Conservation (phyloP, 306 rosid genomes). For the Pachyrhizus erosus region DNA sequence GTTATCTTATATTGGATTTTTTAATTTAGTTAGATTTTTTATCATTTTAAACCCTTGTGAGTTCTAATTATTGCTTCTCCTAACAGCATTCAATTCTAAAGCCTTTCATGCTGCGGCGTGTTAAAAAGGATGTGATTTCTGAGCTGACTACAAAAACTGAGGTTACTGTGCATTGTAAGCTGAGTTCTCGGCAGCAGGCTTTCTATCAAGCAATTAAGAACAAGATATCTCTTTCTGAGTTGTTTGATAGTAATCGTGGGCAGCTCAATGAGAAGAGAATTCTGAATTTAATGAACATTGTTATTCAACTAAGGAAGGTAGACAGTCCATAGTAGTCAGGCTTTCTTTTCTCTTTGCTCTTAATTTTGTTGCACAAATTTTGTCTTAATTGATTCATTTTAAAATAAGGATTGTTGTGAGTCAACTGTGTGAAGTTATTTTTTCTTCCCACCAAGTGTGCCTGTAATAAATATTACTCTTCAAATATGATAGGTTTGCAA, state of each 20-base stretch:
- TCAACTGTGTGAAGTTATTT: constrained; percentile 19
- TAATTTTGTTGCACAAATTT: constrained; percentile 1
- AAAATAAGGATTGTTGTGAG: not conserved
- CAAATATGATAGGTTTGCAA: constrained; percentile 83
- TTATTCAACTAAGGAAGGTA: constrained; percentile 97
- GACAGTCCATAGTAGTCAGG: constrained; percentile 18
- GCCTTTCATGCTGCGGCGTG: constrained; percentile 98
- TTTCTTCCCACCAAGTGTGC: constrained; percentile 7
- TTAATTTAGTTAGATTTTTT: not conserved
- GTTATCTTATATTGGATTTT: not conserved
- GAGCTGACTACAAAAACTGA: constrained; percentile 92
- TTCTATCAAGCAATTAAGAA: constrained; percentile 98
- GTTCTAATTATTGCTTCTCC: constrained; percentile 36
- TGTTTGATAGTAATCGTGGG: constrained; percentile 91
- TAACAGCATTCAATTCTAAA: constrained; percentile 93
- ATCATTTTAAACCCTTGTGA: not conserved
- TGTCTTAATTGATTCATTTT: constrained; percentile 19
- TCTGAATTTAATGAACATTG: constrained; percentile 92
- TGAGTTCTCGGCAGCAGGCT: constrained; percentile 98
- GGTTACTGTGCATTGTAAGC: constrained; percentile 94
- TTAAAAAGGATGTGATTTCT: constrained; percentile 90
- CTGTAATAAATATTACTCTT: constrained; percentile 39
- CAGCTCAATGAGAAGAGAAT: constrained; percentile 91
- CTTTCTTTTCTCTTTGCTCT: constrained; percentile 12
- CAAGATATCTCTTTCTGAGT: constrained; percentile 94